Evolutionary conservation across 345 rosid species (phyloP), one percentile per base, ranked within the genome.

Genomic region (Kernera saxatilis): DNA sequence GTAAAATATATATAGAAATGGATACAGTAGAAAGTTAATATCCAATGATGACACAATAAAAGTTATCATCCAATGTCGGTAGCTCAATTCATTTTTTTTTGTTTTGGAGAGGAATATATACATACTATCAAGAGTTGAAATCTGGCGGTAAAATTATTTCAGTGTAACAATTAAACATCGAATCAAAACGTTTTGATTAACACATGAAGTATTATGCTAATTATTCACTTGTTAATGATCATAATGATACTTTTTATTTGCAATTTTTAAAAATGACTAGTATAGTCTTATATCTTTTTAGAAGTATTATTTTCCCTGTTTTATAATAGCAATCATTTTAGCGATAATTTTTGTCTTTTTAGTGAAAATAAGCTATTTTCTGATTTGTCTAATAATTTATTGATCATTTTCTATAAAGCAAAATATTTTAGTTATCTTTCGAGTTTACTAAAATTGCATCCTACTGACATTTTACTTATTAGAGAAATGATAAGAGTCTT

Each of bases 51-150:
- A 64, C 44, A 8, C 12, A 1, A 33, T 3, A n/a, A 8, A 26
- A 2, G 57, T 25, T 50, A 65, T n/a, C 35, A n/a, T 35, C 46
- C 9, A 27, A 53, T 44, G 73, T 69, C 73, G 73, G 64, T 56
- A 56, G 64, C 64, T 69, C 49, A 29, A 37, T 67, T 67, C 29
- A 12, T 53, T 29, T n/a, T n/a, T 8, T 12, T 2, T 5, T n/a
- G 3, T 23, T 27, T 29, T 1, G 8, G 14, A n/a, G 14, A n/a
- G 4, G 2, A 17, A 17, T 2, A 33, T 18, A 8, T 30, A 30
- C 8, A n/a, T n/a, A n/a, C n/a, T n/a, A n/a, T n/a, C n/a, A n/a
- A n/a, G n/a, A n/a, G n/a, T n/a, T n/a, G 23, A 53, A 8, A 18
- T 17, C 8, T 54, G 62, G 43, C 14, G 15, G 41, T 19, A 35